Percentiles rank a stretch among this genome's conserved stretches.
Conservation (phyloP, 1,284 basidiomycete species). For the Leucoagaricus sp. region DNA sequence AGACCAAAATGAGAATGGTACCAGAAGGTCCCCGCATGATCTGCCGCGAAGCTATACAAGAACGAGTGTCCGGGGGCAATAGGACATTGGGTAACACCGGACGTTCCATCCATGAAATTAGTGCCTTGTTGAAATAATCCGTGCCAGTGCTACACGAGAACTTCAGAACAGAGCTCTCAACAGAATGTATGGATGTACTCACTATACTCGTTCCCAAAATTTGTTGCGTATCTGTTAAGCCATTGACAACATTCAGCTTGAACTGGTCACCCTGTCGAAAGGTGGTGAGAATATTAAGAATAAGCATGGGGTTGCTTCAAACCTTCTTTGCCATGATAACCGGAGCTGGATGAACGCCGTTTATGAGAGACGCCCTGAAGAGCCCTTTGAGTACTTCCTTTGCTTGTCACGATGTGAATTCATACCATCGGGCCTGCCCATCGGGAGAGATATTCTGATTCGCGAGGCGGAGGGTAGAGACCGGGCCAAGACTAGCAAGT, state of each 20-base stretch:
- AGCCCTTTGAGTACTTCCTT: not conserved
- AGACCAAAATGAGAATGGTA: constrained; percentile 47
- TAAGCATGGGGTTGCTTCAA: not conserved
- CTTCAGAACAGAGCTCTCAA: not conserved
- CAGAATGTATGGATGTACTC: not conserved
- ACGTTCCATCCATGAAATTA: constrained; percentile 38
- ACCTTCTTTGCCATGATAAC: constrained; percentile 16
- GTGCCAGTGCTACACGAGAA: constrained; percentile 35
- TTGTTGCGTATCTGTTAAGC: constrained; percentile 5
- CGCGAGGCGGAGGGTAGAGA: not conserved
- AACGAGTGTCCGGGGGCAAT: constrained; percentile 32
- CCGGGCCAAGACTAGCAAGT: not conserved
- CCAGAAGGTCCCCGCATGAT: constrained; percentile 46
- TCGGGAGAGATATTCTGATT: not conserved
- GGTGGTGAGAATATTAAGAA: not conserved
- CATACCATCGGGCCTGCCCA: not conserved
- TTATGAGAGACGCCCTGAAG: constrained; percentile 14
- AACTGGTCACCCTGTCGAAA: constrained; percentile 10
- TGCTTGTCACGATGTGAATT: not conserved
- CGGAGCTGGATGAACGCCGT: constrained; percentile 9
- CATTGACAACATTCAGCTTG: constrained; percentile 21
- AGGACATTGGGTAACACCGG: constrained; percentile 40
- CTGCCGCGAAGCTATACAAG: constrained; percentile 31
- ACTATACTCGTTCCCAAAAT: constrained; percentile 6
- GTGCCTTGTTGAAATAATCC: constrained; percentile 34